Percentiles rank a stretch among this genome's conserved stretches.
These are phyloP conservation scores for Thelonectria blattea DNA, from an alignment of 2,329 filamentous ascomycete genomes.

Conservation along the genomic window DNA sequence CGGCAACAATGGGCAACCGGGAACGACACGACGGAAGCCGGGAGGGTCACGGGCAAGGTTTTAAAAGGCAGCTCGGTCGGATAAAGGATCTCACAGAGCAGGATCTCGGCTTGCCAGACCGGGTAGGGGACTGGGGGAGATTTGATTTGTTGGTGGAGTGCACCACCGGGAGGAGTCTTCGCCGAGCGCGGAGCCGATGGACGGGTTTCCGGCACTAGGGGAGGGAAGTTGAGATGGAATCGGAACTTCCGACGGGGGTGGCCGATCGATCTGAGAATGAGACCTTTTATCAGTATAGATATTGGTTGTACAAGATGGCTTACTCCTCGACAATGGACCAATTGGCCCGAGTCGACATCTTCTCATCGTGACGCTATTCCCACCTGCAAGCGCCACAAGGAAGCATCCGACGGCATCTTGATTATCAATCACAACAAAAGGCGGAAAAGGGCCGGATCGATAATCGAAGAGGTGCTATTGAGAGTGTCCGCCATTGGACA, in stretches of 20 bases:
- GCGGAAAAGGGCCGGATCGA: background rate
- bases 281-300: background rate
- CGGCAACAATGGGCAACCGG: background rate
- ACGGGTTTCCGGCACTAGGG: conserved; percentile 18
- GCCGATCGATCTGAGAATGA: conserved; percentile 1
- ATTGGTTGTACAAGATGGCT: background rate
- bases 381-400: background rate
- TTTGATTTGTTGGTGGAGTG: conserved; percentile 9
- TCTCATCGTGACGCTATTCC: background rate
- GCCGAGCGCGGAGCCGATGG: conserved; percentile 31
- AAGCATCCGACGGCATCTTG: background rate
- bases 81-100: conserved; percentile 12
- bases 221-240: conserved; percentile 4
- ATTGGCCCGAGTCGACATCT: background rate
- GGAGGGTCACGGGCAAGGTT: conserved; percentile 9
- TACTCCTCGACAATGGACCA: background rate
- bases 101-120: conserved; percentile 22
- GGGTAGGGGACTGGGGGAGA: conserved; percentile 11
- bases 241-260: conserved; percentile 12
- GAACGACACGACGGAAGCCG: background rate
- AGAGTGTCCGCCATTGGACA: background rate
- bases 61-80: conserved; percentile 16
- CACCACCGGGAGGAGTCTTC: conserved; percentile 6
- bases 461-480: background rate
- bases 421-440: background rate